Percentiles rank a stretch among this genome's conserved stretches.
Evolutionary conservation across 1,284 basidiomycete species (phyloP).

Genomic region (Filobasidium uniguttulatum): DNA sequence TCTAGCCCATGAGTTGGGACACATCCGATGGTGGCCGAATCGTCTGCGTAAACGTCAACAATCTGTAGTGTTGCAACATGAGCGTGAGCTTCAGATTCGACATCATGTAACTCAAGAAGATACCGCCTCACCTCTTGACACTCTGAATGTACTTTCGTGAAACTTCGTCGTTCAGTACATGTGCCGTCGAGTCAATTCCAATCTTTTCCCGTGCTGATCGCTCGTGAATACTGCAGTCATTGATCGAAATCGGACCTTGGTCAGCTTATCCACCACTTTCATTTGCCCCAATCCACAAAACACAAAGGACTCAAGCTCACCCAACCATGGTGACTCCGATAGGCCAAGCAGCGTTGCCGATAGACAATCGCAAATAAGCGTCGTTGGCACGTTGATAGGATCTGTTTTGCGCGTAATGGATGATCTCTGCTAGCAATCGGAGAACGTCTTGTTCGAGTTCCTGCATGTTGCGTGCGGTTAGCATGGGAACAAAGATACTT

Average conservation of each 20-base stretch:
- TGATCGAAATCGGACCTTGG: not conserved
- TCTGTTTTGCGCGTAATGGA: slow-evolving; percentile 88
- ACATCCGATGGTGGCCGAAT: slow-evolving; percentile 83
- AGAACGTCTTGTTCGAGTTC: slow-evolving; percentile 74
- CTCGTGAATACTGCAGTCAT: slow-evolving; percentile 69
- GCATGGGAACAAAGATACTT: too few relatives aligned
- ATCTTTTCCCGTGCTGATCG: slow-evolving; percentile 95
- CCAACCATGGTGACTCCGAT: slow-evolving; percentile 99
- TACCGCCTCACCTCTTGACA: slow-evolving; percentile 59
- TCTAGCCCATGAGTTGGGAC: slow-evolving; percentile 77
- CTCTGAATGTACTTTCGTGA: slow-evolving; percentile 98
- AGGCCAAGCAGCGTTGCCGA: slow-evolving; percentile 98
- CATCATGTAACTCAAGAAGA: slow-evolving; percentile 9
- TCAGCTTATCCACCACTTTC: not conserved
- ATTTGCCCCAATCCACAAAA: too few relatives aligned
- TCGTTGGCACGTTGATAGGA: slow-evolving; percentile 94
- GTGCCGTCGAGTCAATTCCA: slow-evolving; percentile 87
- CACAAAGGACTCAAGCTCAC: slow-evolving; percentile 40
- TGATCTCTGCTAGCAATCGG: slow-evolving; percentile 80
- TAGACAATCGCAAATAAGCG: slow-evolving; percentile 86
- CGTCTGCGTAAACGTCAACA: slow-evolving; percentile 87
- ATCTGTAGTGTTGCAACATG: slow-evolving; percentile 37
- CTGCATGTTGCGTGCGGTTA: slow-evolving; percentile 43
- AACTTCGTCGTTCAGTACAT: slow-evolving; percentile 97
- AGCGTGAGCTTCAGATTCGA: not conserved